These are phyloP conservation scores for Apophysomyces variabilis DNA, from an alignment of 371 early-diverging fungal genomes.

Conservation along the genomic window DNA sequence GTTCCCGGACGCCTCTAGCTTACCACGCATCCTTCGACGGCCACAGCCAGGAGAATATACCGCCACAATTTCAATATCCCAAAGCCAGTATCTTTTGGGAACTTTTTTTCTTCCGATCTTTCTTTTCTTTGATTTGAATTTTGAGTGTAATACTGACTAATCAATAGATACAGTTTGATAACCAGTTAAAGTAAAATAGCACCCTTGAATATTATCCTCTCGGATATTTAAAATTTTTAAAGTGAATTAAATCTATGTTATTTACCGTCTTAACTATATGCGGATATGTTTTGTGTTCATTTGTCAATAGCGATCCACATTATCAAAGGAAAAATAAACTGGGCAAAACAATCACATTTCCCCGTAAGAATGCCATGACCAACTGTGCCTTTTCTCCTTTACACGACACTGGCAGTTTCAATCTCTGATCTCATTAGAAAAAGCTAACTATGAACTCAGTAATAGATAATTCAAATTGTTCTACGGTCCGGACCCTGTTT, in stretches of 20 bases:
- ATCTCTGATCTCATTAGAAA: conserved; percentile 93
- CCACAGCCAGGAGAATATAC: conserved; percentile 44
- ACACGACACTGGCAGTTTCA: conserved; percentile 95
- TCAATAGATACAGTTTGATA: conserved; percentile 83
- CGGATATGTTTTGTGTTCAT: conserved; percentile 97
- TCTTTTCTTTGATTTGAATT: conserved; percentile 84
- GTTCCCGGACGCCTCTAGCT: conserved; percentile 33
- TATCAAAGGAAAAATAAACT: too few relatives aligned
- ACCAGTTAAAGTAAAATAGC: conserved; percentile 69
- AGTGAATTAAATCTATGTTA: conserved; percentile 81
- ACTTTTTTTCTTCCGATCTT: background rate
- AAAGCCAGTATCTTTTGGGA: background rate
- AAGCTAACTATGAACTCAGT: too few relatives aligned
- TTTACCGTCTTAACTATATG: conserved; percentile 96
- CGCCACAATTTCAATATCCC: background rate
- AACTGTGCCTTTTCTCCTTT: conserved; percentile 92
- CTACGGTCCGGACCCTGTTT: too few relatives aligned
- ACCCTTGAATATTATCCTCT: conserved; percentile 89
- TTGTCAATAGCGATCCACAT: conserved; percentile 62
- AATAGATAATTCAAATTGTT: too few relatives aligned
- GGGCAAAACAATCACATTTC: conserved; percentile 13
- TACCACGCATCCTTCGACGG: conserved; percentile 54
- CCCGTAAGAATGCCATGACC: conserved; percentile 94
- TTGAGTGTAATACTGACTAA: conserved; percentile 91
- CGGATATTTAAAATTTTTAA: conserved; percentile 89